Base-by-base conservation (phyloP, 2,329 filamentous ascomycete genomes). In the Gaeumannomyces tritici region DNA sequence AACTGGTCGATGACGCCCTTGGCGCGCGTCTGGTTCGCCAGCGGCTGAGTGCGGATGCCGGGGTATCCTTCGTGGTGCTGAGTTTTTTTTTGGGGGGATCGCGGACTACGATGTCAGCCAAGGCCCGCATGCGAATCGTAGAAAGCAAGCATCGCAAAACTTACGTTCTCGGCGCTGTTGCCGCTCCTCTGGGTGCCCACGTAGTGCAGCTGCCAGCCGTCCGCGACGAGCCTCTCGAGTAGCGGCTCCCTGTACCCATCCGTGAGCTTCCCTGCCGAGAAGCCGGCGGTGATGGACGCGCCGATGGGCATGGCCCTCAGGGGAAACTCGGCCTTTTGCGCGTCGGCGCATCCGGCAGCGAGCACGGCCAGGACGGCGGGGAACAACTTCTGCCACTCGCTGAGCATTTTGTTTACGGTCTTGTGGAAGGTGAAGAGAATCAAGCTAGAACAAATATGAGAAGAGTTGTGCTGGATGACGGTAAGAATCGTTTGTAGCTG, bases 31-130 rank as follows among this genome's bases (percentile, higher is more conserved):
- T 42, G 60, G 13, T 26, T 61, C 4, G 60, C 60, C 29, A 61
- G 55, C 11, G n/a, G 12, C 21, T 51, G 13, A 24, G 60, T 61
- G 31, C 60, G 60, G 31, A 61, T 61, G 31, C 60, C 60, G 26
- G 60, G 60, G 55, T 61, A 61, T 12, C 60, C 60, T 29, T 61
- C 60, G 55, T 61, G 60, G 29, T 57, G 28, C 60, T 61, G 60
- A n/a, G n/a, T n/a, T n/a, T n/a, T n/a, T n/a, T n/a, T n/a, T n/a
- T n/a, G n/a, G n/a, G n/a, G n/a, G n/a, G n/a, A n/a, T n/a, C n/a
- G n/a, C n/a, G n/a, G n/a, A n/a, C n/a, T n/a, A n/a, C n/a, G n/a
- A n/a, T n/a, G 57, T 59, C 26, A 60, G 24, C 9, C 26, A n/a
- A n/a, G n/a, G n/a, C n/a, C n/a, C n/a, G n/a, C n/a, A n/a, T n/a